Evolutionary conservation across 805 yeast genomes (phyloP).

Genomic region (Myxozyma lipomycoides): DNA sequence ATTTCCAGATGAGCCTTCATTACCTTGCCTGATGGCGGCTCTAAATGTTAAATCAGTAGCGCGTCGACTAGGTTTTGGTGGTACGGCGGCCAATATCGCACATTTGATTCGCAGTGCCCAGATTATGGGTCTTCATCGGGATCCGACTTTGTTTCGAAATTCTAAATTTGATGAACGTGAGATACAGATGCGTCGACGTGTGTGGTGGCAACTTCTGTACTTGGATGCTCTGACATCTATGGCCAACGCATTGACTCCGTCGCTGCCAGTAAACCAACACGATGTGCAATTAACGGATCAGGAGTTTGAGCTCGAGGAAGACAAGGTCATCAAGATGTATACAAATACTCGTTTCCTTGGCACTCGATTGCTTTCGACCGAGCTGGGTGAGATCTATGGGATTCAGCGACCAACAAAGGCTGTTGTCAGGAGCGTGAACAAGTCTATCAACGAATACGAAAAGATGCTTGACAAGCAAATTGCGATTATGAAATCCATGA

Average conservation of each 20-base stretch:
- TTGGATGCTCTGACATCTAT: conserved; percentile 11
- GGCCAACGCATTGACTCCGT: conserved; percentile 16
- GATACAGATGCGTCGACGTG: conserved; percentile 7
- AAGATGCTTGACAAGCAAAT: neutral
- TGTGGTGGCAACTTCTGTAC: conserved; percentile 19
- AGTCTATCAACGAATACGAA: neutral
- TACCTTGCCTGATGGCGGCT: conserved; percentile 9
- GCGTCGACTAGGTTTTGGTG: conserved; percentile 3
- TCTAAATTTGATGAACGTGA: neutral
- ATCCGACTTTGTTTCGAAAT: conserved; percentile 8
- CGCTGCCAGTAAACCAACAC: neutral
- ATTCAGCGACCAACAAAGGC: neutral
- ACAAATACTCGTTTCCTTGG: neutral
- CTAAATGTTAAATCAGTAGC: conserved; percentile 7
- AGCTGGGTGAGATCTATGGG: neutral
- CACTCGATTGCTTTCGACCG: neutral
- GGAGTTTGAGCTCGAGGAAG: neutral
- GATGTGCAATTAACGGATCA: conserved; percentile 6
- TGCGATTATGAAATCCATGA: neutral
- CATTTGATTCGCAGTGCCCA: conserved; percentile 13
- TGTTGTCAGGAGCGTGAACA: neutral
- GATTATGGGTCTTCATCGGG: conserved; percentile 21
- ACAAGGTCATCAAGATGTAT: neutral
- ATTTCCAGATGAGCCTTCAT: conserved; percentile 13
- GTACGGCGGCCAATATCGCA: conserved; percentile 10